Evolutionary conservation across 2,329 filamentous ascomycete genomes (phyloP).

Genomic region (Scortechinia acanthostroma): DNA sequence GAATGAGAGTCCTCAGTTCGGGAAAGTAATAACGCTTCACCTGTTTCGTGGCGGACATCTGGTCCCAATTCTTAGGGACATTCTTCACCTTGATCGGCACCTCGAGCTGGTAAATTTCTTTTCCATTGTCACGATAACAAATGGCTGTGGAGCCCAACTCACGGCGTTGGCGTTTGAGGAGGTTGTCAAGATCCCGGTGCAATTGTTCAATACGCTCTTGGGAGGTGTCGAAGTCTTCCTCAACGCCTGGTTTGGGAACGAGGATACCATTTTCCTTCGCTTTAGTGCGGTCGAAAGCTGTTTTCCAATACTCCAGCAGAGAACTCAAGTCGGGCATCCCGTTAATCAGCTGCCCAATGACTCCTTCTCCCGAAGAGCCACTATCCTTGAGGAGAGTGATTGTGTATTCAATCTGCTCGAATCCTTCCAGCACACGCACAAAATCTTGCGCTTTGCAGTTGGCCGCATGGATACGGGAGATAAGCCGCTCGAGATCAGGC

Average conservation of each 20-base stretch:
- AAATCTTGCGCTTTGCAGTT: conserved; percentile 89
- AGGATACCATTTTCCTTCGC: conserved; percentile 75
- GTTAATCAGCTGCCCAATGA: conserved; percentile 76
- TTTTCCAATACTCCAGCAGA: conserved; percentile 77
- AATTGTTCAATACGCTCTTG: conserved; percentile 71
- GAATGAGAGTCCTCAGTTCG: conserved; percentile 74
- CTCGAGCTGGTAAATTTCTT: conserved; percentile 95
- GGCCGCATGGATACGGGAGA: conserved; percentile 88
- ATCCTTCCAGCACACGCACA: conserved; percentile 85
- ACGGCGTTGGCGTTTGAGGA: conserved; percentile 66
- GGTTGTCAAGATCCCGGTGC: conserved; percentile 61
- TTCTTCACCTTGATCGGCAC: conserved; percentile 72
- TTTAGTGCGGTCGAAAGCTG: conserved; percentile 77
- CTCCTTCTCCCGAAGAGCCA: conserved; percentile 63
- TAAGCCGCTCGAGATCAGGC: conserved; percentile 87
- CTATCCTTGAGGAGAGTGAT: conserved; percentile 72
- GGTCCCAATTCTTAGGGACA: conserved; percentile 81
- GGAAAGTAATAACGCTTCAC: conserved; percentile 92
- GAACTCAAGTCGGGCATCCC: conserved; percentile 79
- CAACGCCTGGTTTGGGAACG: conserved; percentile 78
- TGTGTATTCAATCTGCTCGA: conserved; percentile 95
- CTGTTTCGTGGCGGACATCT: conserved; percentile 87
- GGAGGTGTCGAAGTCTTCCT: conserved; percentile 85
- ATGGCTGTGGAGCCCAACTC: conserved; percentile 70
- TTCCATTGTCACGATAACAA: conserved; percentile 78